A percentile compares a stretch with the other conserved stretches of the same genome.
Evolutionary conservation across 176 grass and related monocot species (phyloP).

Genomic region (Carex myosuroides): DNA sequence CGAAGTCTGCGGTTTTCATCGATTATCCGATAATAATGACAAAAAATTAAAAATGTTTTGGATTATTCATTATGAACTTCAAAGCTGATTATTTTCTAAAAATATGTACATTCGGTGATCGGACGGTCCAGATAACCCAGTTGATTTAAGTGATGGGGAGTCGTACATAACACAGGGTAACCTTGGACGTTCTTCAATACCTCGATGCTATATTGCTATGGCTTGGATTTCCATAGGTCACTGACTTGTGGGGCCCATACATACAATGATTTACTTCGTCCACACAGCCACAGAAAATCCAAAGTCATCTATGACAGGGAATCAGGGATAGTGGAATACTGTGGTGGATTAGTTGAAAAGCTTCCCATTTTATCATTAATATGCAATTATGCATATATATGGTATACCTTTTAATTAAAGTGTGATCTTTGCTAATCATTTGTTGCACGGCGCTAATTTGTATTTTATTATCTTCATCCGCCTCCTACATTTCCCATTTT

Average conservation of each 20-base stretch:
- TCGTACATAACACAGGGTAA: no score
- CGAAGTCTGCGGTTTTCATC: no score
- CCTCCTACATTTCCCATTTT: background rate
- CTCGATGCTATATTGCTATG: no score
- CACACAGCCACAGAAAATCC: background rate
- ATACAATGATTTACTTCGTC: background rate
- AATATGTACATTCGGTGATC: background rate
- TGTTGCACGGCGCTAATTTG: background rate
- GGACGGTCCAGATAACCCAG: background rate
- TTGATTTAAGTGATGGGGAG: no score
- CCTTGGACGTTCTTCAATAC: no score
- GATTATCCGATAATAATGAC: no score
- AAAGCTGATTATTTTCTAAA: background rate
- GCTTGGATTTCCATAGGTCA: background rate
- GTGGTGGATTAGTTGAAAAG: slow-evolving; percentile 13
- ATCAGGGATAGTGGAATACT: background rate
- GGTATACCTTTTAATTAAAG: background rate
- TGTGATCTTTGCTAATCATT: background rate
- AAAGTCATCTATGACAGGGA: background rate
- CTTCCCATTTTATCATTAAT: background rate
- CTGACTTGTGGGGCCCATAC: background rate
- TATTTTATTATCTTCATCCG: background rate
- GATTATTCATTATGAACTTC: background rate
- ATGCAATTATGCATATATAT: slow-evolving; percentile 1
- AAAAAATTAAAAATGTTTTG: no score